Conservation (phyloP, 768 basidiomycete species). For the Astraeus odoratus region DNA sequence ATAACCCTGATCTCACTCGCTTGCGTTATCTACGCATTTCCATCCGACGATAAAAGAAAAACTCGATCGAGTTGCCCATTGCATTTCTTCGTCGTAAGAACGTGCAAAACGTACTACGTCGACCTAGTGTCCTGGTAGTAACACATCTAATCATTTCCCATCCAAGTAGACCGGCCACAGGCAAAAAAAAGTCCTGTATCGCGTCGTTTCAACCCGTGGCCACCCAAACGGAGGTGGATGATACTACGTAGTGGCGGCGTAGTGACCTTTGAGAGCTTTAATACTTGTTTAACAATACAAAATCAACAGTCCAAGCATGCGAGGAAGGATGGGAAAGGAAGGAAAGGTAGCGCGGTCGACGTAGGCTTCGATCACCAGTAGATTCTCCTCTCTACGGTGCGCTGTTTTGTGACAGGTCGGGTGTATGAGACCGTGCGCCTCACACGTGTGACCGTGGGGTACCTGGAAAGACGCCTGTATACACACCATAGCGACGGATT, state of each 20-base stretch:
- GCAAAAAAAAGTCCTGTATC: slow-evolving; percentile 14
- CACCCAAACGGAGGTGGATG: slow-evolving; percentile 10
- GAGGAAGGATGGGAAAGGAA: slow-evolving; percentile 5
- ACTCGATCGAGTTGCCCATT: slow-evolving; percentile 5
- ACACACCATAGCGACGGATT: slow-evolving; percentile 1
- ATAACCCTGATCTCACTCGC: slow-evolving; percentile 2
- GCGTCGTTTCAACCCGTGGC: slow-evolving; percentile 12
- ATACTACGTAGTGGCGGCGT: slow-evolving; percentile 24
- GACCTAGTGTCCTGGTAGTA: slow-evolving; percentile 9
- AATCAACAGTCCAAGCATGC: slow-evolving; percentile 18
- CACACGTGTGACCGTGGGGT: slow-evolving; percentile 74
- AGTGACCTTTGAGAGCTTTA: slow-evolving; percentile 28
- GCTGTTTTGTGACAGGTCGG: slow-evolving; percentile 41
- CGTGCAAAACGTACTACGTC: slow-evolving; percentile 4
- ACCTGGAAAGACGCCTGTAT: slow-evolving; percentile 34
- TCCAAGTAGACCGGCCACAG: slow-evolving; percentile 5
- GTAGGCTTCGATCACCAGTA: slow-evolving; percentile 51
- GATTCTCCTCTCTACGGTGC: slow-evolving; percentile 67
- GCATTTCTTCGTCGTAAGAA: slow-evolving; percentile 6
- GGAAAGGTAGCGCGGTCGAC: neutral
- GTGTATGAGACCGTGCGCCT: slow-evolving; percentile 63
- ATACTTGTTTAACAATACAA: slow-evolving; percentile 28
- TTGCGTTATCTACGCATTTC: neutral
- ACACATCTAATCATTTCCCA: slow-evolving; percentile 15
- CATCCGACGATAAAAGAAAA: neutral